Base-by-base conservation (phyloP, 2,329 filamentous ascomycete species). In the Epicoccum nigrum region DNA sequence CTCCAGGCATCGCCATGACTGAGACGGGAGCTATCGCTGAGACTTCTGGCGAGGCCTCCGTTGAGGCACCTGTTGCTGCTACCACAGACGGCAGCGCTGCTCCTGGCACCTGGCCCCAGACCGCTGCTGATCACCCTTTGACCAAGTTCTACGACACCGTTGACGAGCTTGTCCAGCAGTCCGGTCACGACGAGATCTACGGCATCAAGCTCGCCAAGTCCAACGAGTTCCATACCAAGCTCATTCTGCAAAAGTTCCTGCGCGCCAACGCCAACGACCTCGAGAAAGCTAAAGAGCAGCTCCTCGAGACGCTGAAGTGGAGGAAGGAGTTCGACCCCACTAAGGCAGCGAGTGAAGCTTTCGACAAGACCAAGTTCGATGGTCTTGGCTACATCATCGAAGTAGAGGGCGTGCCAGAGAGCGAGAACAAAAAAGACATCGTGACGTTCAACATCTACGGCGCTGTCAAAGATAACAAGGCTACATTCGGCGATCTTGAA, bases 381-480 rank as follows among this genome's bases (percentile, higher is more conserved):
- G 86, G 86, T 1, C 74, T 97, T 50, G 93, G 92, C 31, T 97
- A 89, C 70, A 83, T 96, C 42, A 90, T 90, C 1, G 81, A 80
- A n/a, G 86, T 94, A 61, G 76, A 80, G 45, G 78, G 78, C 32
- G 79, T 80, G 28, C 79, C 80, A 1, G 77, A 77, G 20, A 81
- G 79, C 42, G 69, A 76, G 47, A 79, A 78, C 43, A 71, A 84
- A 64, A 84, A 87, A 71, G 81, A 81, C 40, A 73, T 96, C 48
- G 86, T 92, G 40, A 94, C 90, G 2, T 97, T 92, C 88, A 97
- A 97, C 73, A 86, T 97, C 67, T 97, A 97, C 69, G 92, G 92
- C 12, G 85, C 85, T 30, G 89, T 92, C 56, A 94, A 94, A 81
- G 83, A 90, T 63, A 85, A 91, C 55, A 84, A 89, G 59, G 79